A percentile compares a stretch with the other conserved stretches of the same genome.
phyloP scores from a whole-genome alignment of 148 eudicot genomes.

The Amaranthus hypochondriacus region DNA sequence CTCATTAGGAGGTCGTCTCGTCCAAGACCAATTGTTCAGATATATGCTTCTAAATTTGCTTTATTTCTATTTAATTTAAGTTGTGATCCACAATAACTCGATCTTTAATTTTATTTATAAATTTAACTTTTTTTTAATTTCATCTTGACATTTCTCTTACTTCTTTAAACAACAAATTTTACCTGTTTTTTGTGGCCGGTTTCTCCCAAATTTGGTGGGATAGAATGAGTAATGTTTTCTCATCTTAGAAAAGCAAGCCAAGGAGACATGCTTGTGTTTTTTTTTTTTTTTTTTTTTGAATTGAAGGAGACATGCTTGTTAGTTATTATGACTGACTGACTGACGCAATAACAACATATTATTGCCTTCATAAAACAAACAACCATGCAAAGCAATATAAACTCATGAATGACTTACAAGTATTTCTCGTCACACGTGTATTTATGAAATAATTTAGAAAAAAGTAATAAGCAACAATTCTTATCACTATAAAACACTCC shows the following conservation, averaged over 20 bases:
- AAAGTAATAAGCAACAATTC: not conserved
- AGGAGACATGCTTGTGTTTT: not conserved
- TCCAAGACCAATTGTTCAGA: not conserved
- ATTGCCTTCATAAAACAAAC: constrained; percentile 7
- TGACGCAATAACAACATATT: not conserved
- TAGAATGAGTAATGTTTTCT: constrained; percentile 1
- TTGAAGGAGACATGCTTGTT: constrained; percentile 8
- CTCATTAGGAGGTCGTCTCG: too few relatives aligned
- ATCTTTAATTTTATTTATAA: too few relatives aligned
- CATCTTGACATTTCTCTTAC: too few relatives aligned
- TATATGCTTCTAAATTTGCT: not conserved
- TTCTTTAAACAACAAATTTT: too few relatives aligned
- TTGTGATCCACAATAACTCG: too few relatives aligned
- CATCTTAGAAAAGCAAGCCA: not conserved
- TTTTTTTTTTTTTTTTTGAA: not conserved
- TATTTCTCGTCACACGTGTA: constrained; percentile 24
- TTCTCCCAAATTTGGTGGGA: too few relatives aligned
- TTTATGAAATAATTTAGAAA: not conserved
- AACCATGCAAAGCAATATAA: not conserved
- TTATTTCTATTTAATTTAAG: too few relatives aligned
- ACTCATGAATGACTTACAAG: constrained; percentile 1
- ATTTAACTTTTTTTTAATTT: too few relatives aligned
- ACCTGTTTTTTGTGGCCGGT: too few relatives aligned
- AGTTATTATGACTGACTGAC: constrained; percentile 1
- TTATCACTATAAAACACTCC: not conserved